Conservation (phyloP, 768 basidiomycete species). For the Hemileccinum impolitum region DNA sequence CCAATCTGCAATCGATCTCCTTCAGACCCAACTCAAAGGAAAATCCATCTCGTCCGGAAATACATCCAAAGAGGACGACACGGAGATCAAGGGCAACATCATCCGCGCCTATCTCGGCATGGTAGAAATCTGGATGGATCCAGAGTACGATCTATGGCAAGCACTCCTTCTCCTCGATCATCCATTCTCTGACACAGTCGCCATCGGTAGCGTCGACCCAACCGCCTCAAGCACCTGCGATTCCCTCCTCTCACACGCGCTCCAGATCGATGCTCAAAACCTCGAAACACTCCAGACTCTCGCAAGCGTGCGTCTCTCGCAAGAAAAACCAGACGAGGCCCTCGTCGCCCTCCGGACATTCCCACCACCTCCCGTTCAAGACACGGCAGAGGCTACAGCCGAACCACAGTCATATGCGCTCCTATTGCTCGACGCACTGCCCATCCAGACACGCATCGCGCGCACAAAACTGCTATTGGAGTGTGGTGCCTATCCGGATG, state of each 20-base stretch:
- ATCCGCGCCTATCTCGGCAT: slow-evolving; percentile 82
- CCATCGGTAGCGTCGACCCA: slow-evolving; percentile 81
- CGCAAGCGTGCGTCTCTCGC: slow-evolving; percentile 86
- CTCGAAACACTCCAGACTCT: slow-evolving; percentile 76
- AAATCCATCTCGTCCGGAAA: slow-evolving; percentile 50
- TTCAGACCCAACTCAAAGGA: slow-evolving; percentile 68
- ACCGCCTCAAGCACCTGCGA: slow-evolving; percentile 83
- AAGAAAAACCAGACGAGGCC: slow-evolving; percentile 81
- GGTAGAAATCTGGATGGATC: slow-evolving; percentile 97
- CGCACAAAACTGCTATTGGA: slow-evolving; percentile 85
- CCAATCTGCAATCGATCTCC: slow-evolving; percentile 72
- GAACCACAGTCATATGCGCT: slow-evolving; percentile 36
- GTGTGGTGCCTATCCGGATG: slow-evolving; percentile 65
- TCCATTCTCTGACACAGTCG: background rate
- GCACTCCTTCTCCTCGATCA: slow-evolving; percentile 21
- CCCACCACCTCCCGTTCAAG: slow-evolving; percentile 11
- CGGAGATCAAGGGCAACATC: slow-evolving; percentile 62
- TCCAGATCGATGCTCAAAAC: slow-evolving; percentile 71
- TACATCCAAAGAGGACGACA: slow-evolving; percentile 30
- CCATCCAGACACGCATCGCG: slow-evolving; percentile 66
- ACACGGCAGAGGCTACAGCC: background rate
- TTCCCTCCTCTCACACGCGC: slow-evolving; percentile 65
- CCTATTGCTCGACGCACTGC: slow-evolving; percentile 32
- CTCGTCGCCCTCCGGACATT: slow-evolving; percentile 51
- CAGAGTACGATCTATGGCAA: slow-evolving; percentile 81